phyloP scores from a whole-genome alignment of 78 protist genomes.

The Guillardia theta region DNA sequence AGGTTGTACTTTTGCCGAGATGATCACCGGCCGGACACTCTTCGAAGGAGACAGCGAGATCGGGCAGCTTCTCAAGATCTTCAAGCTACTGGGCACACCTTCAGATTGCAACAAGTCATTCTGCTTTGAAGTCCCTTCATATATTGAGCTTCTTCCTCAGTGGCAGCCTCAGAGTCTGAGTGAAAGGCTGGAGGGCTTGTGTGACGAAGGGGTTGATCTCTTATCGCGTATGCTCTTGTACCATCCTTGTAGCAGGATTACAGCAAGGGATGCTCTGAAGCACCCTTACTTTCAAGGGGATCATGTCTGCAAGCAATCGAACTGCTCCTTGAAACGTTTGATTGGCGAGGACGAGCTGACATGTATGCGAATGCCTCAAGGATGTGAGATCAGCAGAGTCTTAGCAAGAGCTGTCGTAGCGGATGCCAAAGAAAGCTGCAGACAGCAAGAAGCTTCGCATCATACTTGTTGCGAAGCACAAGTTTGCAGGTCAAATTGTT shows the following conservation, averaged over 20 bases:
- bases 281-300: slow-evolving; percentile 32
- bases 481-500: too few relatives aligned
- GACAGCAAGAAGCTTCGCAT: too few relatives aligned
- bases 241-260: neutral
- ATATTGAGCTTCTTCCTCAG: neutral
- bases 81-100: neutral
- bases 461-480: too few relatives aligned
- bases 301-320: too few relatives aligned
- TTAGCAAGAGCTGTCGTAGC: too few relatives aligned
- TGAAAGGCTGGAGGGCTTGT: neutral
- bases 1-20: neutral
- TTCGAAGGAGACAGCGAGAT: slow-evolving; percentile 8
- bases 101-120: too few relatives aligned
- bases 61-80: neutral
- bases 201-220: neutral
- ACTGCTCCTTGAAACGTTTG: too few relatives aligned
- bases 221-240: neutral
- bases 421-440: too few relatives aligned
- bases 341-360: too few relatives aligned
- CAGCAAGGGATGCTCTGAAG: neutral
- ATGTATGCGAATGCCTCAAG: too few relatives aligned
- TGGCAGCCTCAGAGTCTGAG: neutral
- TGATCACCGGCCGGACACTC: neutral
- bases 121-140: too few relatives aligned
- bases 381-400: too few relatives aligned